Evolutionary conservation across 1,284 basidiomycete species (phyloP), one percentile per base, ranked within the genome.

Genomic region (Apiotrichum sp.): DNA sequence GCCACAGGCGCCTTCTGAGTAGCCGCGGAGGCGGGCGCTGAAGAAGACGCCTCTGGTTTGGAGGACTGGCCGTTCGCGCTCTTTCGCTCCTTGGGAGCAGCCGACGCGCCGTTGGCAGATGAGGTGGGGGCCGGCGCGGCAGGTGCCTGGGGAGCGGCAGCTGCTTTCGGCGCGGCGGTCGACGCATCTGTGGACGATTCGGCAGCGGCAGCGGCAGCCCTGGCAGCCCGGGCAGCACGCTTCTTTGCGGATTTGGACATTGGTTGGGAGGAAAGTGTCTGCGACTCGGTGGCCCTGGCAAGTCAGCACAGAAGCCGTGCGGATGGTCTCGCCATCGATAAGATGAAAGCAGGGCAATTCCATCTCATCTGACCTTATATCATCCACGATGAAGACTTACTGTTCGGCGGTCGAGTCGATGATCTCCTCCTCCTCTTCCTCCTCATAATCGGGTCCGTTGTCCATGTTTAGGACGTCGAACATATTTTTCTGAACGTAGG

Each of bases 201-300:
- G 10, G 59, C 43, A 32, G 57, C 40, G 32, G 56, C 56, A 39
- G 53, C 49, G 42, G 57, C 36, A 48, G 52, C 42, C 33, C 58
- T 36, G 29, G 55, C 52, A 4, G 39, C 47, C 32, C 38, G 47
- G 29, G 47, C 84, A 82, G 85, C 82, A 65, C 84, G 88, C 75
- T 86, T 89, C 56, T 85, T 78, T 32, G 86, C 85, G 47, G 85
- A 84, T 69, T 88, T 91, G 13, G 87, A 82, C 53, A 80, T 78
- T 63, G 83, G 87, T 7, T 74, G 62, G 16, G 75, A 68, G 55
- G 76, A 16, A 13, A 59, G 67, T 31, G 58, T 4, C 7, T 64
- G 48, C 49, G 42, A 31, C 38, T 50, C 31, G 10, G 35, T 40
- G 54, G 22, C 46, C 47, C 34, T 33, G 14, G 33, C 34, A 45